Evolutionary conservation across 441 rosid genomes (phyloP), one percentile per base, ranked within the genome.

Genomic region (Gossypium lobatum): DNA sequence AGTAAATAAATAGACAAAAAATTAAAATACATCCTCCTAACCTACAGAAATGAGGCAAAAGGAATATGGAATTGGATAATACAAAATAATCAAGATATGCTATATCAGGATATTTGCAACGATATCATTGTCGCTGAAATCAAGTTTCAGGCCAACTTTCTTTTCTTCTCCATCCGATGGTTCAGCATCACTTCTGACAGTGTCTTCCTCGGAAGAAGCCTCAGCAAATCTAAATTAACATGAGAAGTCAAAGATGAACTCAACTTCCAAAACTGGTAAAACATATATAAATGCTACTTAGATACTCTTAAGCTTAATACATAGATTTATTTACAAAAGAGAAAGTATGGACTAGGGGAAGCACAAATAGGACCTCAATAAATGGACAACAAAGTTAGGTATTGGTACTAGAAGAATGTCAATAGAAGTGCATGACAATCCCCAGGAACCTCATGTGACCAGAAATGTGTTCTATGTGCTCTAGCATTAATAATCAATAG

Each of bases 161-260:
- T 80, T 80, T 74, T 82, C 88, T 73, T 74, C 84, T 77, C 62
- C 85, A 74, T 81, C 83, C 17, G 77, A 75, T 45, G 26, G 73
- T 75, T 83, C 82, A 31, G 42, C 78, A 73, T 83, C 88, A 76
- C 84, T 86, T 78, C 78, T 67, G 70, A 10, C 80, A 68, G 91
- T 76, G 67, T 87, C 86, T 73, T 78, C 88, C 20, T 82, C 91
- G 28, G 95, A 83, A 28, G 94, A 86, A 71, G 77, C 71, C 70
- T 93, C 99, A 42, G 82, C 79, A 81, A 83, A 91, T 75, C 98
- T 95, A 87, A 50, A 74, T 64, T 65, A 76, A 59, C 9, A 66
- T 46, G 76, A 66, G 34, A 45, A 64, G 37, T 9, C 48, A 53
- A 69, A 53, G 61, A 52, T 16, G 48, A 69, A 28, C 37, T 69